phyloP scores from a whole-genome alignment of 441 rosid species.

The Bruguiera hainesii region DNA sequence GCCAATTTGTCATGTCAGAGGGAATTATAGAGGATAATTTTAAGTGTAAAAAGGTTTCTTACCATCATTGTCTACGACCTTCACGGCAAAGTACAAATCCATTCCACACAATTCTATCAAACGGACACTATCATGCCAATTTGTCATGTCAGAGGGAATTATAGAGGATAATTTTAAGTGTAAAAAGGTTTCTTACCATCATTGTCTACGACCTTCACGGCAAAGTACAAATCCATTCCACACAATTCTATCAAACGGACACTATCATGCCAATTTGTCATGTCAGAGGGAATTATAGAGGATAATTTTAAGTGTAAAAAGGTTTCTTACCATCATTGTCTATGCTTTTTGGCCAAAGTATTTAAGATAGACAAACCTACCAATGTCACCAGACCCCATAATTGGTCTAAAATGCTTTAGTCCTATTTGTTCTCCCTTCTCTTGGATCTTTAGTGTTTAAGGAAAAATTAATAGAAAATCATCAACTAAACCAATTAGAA shows the following conservation, averaged over 20 bases:
- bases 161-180: too few species aligned
- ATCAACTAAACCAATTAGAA: neutral
- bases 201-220: slow-evolving; percentile 94
- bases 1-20: slow-evolving; percentile 9
- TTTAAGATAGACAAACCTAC: slow-evolving; percentile 51
- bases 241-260: slow-evolving; percentile 87
- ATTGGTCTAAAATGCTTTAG: slow-evolving; percentile 81
- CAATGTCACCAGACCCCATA: slow-evolving; percentile 97
- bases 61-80: slow-evolving; percentile 76
- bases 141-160: slow-evolving; percentile 1
- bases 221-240: slow-evolving; percentile 67
- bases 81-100: slow-evolving; percentile 74
- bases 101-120: slow-evolving; percentile 87
- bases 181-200: too few species aligned
- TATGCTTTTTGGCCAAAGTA: neutral
- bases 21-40: too few species aligned
- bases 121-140: slow-evolving; percentile 61
- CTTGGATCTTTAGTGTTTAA: slow-evolving; percentile 40
- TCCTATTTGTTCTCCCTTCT: slow-evolving; percentile 68
- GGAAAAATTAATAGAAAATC: neutral
- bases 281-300: neutral
- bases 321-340: too few species aligned
- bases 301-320: too few species aligned
- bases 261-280: slow-evolving; percentile 38
- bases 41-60: too few species aligned